Base-by-base conservation (phyloP, 371 early-diverging fungal species). In the Choanephora cucurbitarum region DNA sequence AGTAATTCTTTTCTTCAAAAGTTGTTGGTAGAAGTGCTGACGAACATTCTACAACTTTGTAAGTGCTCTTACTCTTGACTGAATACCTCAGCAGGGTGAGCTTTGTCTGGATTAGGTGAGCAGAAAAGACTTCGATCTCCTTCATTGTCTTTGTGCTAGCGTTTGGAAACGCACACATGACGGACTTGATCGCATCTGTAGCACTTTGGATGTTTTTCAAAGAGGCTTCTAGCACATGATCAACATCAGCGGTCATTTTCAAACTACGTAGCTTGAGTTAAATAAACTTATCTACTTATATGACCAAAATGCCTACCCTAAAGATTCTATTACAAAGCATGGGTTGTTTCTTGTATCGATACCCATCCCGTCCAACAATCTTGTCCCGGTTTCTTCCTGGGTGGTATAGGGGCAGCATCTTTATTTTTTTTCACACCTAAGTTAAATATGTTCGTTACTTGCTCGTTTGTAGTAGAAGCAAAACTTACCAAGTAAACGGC, bases 341-440 rank as follows among this genome's bases (percentile, higher is more conserved):
- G 46, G 49, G 3, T 40, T 40, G 15, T 45, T 50, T 45, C 47
- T 62, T 19, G 42, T 24, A 42, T 28, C 56, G 52, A 9, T 42
- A 11, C 62, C 62, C 23, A 62, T 62, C 1, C 57, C 52, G 51
- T 52, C 56, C 14, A 56, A 28, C 6, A 62, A 52, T 28, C 52
- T 47, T 9, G 50, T n/a, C n/a, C n/a, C n/a, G n/a, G n/a, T n/a
- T n/a, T n/a, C n/a, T n/a, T n/a, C n/a, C n/a, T n/a, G n/a, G n/a
- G n/a, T n/a, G n/a, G n/a, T n/a, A n/a, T n/a, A n/a, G n/a, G n/a
- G n/a, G n/a, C n/a, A n/a, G n/a, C n/a, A n/a, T n/a, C n/a, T n/a
- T 23, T 55, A 34, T 32, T 61, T 61, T 55, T 49, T 55, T 55
- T 61, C 56, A 24, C 62, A 62, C 48, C 57, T 52, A 52, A 48